Percentiles rank a stretch among this genome's conserved stretches.
phyloP scores from a whole-genome alignment of 2,329 filamentous ascomycete species.

The Metarhizium album region DNA sequence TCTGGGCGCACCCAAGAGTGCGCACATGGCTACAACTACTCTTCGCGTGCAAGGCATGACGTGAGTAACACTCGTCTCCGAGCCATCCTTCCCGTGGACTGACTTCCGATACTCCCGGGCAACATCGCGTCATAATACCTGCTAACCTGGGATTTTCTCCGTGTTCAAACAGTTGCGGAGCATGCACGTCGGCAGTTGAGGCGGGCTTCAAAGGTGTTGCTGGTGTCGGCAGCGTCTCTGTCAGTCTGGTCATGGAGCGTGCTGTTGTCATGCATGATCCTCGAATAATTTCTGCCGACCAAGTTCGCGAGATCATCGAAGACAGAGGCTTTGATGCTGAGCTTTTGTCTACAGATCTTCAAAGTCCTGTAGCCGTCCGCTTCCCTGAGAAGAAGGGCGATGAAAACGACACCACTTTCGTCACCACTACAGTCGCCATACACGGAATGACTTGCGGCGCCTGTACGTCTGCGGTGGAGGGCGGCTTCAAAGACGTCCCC shows the following conservation, averaged over 20 bases:
- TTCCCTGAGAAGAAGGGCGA: constrained; percentile 23
- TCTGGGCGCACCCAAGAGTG: constrained; percentile 23
- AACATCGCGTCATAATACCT: constrained; percentile 16
- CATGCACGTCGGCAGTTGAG: constrained; percentile 93
- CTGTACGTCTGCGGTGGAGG: constrained; percentile 77
- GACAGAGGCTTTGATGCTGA: constrained; percentile 87
- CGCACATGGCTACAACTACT: constrained; percentile 80
- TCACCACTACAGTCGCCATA: constrained; percentile 66
- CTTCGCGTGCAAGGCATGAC: constrained; percentile 83
- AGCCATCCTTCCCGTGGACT: neutral
- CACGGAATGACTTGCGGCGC: constrained; percentile 89
- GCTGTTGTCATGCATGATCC: constrained; percentile 91
- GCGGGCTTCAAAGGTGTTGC: constrained; percentile 73
- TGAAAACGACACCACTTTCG: constrained; percentile 30
- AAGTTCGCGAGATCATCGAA: constrained; percentile 77
- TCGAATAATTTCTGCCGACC: constrained; percentile 57
- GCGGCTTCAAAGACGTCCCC: constrained; percentile 62
- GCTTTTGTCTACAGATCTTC: constrained; percentile 72
- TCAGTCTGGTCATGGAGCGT: constrained; percentile 89
- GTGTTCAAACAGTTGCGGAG: constrained; percentile 59
- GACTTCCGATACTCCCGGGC: constrained; percentile 16
- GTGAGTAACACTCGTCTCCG: constrained; percentile 31
- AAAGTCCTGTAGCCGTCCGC: constrained; percentile 37
- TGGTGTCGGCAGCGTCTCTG: constrained; percentile 76
- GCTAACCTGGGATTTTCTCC: neutral